These are phyloP conservation scores for Colletotrichum aenigma DNA, from an alignment of 2,329 filamentous ascomycete genomes.

Conservation along the genomic window DNA sequence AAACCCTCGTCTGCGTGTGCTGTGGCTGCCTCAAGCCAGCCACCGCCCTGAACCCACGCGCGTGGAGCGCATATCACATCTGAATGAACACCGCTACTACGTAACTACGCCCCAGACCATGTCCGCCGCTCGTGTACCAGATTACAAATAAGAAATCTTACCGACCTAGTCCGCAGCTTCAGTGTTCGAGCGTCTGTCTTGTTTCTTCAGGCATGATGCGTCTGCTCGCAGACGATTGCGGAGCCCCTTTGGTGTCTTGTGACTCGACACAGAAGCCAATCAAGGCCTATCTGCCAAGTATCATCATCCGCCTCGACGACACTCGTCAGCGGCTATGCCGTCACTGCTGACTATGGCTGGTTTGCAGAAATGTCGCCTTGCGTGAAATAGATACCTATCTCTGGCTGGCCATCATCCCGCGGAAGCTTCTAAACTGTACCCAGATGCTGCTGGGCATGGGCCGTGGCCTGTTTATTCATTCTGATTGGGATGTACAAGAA, in stretches of 20 bases:
- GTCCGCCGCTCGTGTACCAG: not conserved
- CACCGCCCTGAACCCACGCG: not conserved
- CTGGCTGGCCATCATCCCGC: not conserved
- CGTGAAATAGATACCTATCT: not conserved
- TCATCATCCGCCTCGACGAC: not conserved
- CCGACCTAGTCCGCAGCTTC: not conserved
- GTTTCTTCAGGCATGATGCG: constrained; percentile 3
- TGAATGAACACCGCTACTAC: not conserved
- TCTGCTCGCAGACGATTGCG: not conserved
- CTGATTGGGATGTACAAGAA: not conserved
- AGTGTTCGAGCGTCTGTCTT: not conserved
- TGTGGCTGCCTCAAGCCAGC: not conserved
- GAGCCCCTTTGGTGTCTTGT: constrained; percentile 1
- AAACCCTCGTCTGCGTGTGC: not conserved
- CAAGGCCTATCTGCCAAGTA: not conserved
- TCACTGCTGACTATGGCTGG: not conserved
- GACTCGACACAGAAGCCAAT: constrained; percentile 11
- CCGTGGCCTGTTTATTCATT: not conserved
- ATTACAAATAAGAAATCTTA: not conserved
- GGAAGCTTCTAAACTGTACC: not conserved
- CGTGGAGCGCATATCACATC: not conserved
- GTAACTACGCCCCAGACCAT: not conserved
- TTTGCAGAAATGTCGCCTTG: not conserved
- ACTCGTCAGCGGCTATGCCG: constrained; percentile 10
- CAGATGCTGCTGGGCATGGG: not conserved